phyloP scores from a whole-genome alignment of 805 yeast genomes.

The Kurtzmaniella fragi region DNA sequence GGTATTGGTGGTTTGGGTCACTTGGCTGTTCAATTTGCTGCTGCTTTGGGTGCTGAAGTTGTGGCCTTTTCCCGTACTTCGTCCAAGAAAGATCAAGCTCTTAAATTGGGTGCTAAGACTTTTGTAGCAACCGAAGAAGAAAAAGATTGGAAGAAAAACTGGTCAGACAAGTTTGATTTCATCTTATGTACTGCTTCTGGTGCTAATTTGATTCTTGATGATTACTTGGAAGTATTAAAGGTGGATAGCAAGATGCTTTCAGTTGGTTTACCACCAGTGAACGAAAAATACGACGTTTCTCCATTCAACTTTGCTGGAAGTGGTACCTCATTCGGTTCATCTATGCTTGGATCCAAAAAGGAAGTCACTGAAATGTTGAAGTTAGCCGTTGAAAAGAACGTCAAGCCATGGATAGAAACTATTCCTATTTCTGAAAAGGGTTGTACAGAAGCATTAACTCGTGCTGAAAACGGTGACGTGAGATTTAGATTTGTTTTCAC shows the following conservation, averaged over 20 bases:
- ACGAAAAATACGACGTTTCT: constrained; percentile 38
- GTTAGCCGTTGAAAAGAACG: constrained; percentile 53
- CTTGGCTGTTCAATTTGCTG: constrained; percentile 51
- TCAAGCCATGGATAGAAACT: constrained; percentile 61
- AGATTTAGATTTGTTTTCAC: constrained; percentile 61
- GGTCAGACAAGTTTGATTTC: constrained; percentile 36
- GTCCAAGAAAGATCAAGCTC: constrained; percentile 45
- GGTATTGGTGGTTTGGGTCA: constrained; percentile 59
- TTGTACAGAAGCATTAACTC: constrained; percentile 50
- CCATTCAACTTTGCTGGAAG: constrained; percentile 48
- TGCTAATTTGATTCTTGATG: constrained; percentile 25
- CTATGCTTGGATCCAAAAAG: constrained; percentile 55
- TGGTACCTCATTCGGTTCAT: constrained; percentile 52
- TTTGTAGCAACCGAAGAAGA: constrained; percentile 48
- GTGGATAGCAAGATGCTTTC: constrained; percentile 56
- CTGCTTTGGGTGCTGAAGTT: constrained; percentile 58
- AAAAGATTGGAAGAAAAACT: constrained; percentile 33
- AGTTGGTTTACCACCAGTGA: constrained; percentile 59
- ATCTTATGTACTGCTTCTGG: constrained; percentile 47
- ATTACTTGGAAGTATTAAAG: constrained; percentile 37
- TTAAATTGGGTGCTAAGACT: constrained; percentile 47
- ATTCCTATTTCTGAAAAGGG: constrained; percentile 50
- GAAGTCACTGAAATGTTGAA: constrained; percentile 66
- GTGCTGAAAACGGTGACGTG: constrained; percentile 51
- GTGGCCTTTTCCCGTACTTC: constrained; percentile 49